phyloP scores from a whole-genome alignment of 2,329 filamentous ascomycete species.

The Aspergillus sergii region DNA sequence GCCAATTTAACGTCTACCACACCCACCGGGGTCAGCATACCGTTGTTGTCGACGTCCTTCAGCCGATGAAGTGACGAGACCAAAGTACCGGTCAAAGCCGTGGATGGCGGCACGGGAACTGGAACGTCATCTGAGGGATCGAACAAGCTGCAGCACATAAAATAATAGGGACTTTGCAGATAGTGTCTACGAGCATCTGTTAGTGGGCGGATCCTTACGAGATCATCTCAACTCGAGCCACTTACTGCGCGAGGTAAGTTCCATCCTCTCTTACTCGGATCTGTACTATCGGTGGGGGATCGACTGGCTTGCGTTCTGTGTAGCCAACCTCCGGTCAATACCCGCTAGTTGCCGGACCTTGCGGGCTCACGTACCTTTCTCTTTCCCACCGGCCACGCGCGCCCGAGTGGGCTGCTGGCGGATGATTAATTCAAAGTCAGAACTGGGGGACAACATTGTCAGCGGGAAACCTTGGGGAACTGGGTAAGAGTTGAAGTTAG shows the following conservation, averaged over 20 bases:
- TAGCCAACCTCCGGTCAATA: constrained; percentile 6
- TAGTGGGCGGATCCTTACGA: constrained; percentile 15
- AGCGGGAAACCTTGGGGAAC: constrained; percentile 37
- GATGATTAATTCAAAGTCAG: constrained; percentile 60
- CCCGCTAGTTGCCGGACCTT: not conserved
- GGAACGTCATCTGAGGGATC: constrained; percentile 51
- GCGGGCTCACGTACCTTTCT: constrained; percentile 61
- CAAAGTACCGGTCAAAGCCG: constrained; percentile 69
- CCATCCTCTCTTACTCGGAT: constrained; percentile 56
- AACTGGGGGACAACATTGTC: constrained; percentile 49
- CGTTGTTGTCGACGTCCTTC: constrained; percentile 73
- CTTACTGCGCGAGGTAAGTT: constrained; percentile 63
- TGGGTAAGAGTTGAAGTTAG: constrained; percentile 32
- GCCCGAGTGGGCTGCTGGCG: constrained; percentile 70
- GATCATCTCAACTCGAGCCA: constrained; percentile 16
- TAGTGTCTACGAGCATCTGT: constrained; percentile 52
- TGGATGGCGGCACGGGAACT: constrained; percentile 48
- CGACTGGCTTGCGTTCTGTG: constrained; percentile 79
- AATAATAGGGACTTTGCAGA: constrained; percentile 66
- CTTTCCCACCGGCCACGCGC: constrained; percentile 70
- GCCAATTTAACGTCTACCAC: not conserved
- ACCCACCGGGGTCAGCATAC: constrained; percentile 36
- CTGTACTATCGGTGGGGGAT: constrained; percentile 80
- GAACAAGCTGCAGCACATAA: constrained; percentile 61
- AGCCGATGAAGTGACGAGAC: constrained; percentile 81